Conservation (phyloP, 1,139 yeast genomes). For the Lodderomyces jiufengensis region DNA sequence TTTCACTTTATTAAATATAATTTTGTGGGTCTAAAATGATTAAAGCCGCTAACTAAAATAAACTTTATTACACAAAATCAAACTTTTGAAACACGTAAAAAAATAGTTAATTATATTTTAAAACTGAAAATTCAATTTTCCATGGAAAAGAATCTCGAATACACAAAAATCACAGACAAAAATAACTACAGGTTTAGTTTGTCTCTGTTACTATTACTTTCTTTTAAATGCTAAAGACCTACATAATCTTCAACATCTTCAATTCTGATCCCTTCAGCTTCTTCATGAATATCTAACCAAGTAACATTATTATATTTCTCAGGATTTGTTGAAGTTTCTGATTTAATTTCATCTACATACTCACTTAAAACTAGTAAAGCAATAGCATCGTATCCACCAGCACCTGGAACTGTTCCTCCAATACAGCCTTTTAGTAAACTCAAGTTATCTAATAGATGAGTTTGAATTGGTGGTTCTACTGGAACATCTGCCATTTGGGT, state of each 20-base stretch:
- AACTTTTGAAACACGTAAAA: no score
- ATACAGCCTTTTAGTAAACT: conserved; percentile 62
- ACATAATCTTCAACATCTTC: conserved; percentile 31
- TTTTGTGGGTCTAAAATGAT: no score
- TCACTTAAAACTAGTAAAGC: conserved; percentile 60
- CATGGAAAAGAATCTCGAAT: no score
- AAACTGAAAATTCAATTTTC: no score
- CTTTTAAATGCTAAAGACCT: conserved; percentile 18
- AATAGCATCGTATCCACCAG: conserved; percentile 96
- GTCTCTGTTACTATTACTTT: no score
- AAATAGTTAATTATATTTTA: no score
- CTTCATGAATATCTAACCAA: conserved; percentile 66
- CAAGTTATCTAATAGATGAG: conserved; percentile 64
- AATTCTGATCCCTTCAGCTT: conserved; percentile 48
- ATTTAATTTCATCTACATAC: conserved; percentile 35
- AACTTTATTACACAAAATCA: no score
- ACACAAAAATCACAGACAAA: no score
- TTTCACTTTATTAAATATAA: no score
- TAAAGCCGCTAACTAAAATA: no score
- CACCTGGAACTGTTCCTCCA: conserved; percentile 97
- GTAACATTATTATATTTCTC: conserved; percentile 41
- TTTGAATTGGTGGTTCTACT: conserved; percentile 83
- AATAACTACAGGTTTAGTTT: no score
- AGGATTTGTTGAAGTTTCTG: conserved; percentile 23
- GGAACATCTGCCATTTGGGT: conserved; percentile 72